phyloP scores from a whole-genome alignment of 2,329 filamentous ascomycete species.

The Talaromyces atroroseus region DNA sequence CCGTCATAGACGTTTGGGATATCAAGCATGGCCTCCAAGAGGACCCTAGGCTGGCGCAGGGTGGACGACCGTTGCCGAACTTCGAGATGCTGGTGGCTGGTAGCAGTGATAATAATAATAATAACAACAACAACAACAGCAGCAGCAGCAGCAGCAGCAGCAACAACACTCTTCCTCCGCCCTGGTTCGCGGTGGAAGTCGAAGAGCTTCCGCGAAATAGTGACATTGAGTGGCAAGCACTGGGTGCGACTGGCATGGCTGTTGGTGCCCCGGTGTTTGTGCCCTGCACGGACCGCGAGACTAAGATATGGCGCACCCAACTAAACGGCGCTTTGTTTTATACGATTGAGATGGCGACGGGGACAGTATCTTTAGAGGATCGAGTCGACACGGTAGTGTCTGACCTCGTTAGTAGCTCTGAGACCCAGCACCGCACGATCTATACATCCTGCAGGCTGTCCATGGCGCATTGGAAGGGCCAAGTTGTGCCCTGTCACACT shows the following conservation, averaged over 20 bases:
- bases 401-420: not conserved
- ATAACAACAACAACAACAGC: not conserved
- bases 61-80: slow-evolving; percentile 19
- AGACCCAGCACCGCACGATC: slow-evolving; percentile 22
- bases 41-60: slow-evolving; percentile 29
- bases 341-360: slow-evolving; percentile 27
- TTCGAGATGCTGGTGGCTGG: slow-evolving; percentile 22
- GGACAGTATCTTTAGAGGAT: slow-evolving; percentile 15
- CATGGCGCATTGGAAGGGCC: slow-evolving; percentile 23
- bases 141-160: not conserved
- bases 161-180: slow-evolving; percentile 43
- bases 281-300: slow-evolving; percentile 13
- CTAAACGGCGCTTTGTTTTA: slow-evolving; percentile 22
- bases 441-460: slow-evolving; percentile 29
- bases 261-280: slow-evolving; percentile 15
- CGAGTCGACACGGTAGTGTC: slow-evolving; percentile 23
- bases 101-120: not conserved
- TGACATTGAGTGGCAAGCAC: slow-evolving; percentile 77
- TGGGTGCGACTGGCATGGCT: slow-evolving; percentile 47
- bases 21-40: slow-evolving; percentile 53
- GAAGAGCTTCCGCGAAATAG: slow-evolving; percentile 68
- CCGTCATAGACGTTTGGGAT: slow-evolving; percentile 44
- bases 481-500: slow-evolving; percentile 38
- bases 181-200: slow-evolving; percentile 71
- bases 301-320: slow-evolving; percentile 19